Evolutionary conservation across 129 eudicot species (phyloP).

Genomic region (Flaveria robusta): DNA sequence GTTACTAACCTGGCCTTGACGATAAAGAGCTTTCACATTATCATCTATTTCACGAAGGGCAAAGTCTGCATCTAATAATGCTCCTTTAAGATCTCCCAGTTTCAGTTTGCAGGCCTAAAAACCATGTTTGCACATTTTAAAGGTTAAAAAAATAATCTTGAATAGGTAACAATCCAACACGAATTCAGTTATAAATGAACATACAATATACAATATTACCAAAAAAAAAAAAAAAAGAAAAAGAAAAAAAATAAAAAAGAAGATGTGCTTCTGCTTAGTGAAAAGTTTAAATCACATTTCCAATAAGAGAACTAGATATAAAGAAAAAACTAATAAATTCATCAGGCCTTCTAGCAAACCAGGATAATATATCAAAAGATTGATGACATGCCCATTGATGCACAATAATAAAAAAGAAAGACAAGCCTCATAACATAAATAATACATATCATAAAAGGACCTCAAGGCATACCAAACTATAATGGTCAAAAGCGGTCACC

Average conservation of each 20-base stretch:
- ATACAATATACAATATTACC: not conserved
- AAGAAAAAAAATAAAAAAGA: no score
- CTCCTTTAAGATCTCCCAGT: constrained; percentile 82
- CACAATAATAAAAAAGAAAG: not conserved
- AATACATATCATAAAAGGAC: not conserved
- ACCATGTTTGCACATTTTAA: constrained; percentile 17
- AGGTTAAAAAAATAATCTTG: not conserved
- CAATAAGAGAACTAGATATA: not conserved
- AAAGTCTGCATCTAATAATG: constrained; percentile 82
- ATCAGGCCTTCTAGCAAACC: not conserved
- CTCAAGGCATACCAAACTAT: not conserved
- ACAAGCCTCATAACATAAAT: constrained; percentile 11
- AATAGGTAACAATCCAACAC: not conserved
- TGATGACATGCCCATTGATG: not conserved
- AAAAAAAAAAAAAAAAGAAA: no score
- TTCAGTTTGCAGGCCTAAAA: constrained; percentile 84
- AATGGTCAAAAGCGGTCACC: not conserved
- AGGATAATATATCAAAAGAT: not conserved
- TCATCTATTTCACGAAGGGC: constrained; percentile 91
- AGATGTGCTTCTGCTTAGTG: constrained; percentile 1
- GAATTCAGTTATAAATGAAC: not conserved
- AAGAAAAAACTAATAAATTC: not conserved
- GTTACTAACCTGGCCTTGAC: constrained; percentile 93
- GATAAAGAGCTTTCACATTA: constrained; percentile 80
- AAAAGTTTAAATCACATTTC: constrained; percentile 2